These are phyloP conservation scores for Axilococcus clingmanii DNA, from an alignment of 139 green algal genomes.

Conservation along the genomic window DNA sequence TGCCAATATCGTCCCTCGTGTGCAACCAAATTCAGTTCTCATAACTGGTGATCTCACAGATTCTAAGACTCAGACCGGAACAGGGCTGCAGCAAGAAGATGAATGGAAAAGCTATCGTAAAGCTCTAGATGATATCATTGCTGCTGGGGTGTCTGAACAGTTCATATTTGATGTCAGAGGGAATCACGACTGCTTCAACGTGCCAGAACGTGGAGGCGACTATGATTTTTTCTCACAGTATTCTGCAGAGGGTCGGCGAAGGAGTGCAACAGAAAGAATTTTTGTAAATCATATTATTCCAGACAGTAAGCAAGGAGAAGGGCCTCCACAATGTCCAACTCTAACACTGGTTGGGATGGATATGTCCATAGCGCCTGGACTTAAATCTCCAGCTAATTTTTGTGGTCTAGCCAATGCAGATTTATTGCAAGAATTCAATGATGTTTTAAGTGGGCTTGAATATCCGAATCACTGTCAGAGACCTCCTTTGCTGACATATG, in stretches of 20 bases:
- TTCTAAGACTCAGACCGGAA: slow-evolving; percentile 28
- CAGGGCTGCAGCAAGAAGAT: slow-evolving; percentile 23
- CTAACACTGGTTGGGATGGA: slow-evolving; percentile 49
- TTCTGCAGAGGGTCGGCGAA: slow-evolving; percentile 17
- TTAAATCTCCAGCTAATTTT: slow-evolving; percentile 58
- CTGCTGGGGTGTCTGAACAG: slow-evolving; percentile 14
- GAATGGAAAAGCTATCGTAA: slow-evolving; percentile 35
- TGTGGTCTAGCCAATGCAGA: slow-evolving; percentile 21
- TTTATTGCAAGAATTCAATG: not conserved
- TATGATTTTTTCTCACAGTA: slow-evolving; percentile 35
- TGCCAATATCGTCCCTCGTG: slow-evolving; percentile 7
- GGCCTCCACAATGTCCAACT: slow-evolving; percentile 16
- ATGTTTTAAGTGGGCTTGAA: slow-evolving; percentile 8
- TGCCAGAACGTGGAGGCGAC: slow-evolving; percentile 16
- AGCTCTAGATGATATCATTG: slow-evolving; percentile 8
- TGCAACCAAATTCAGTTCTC: slow-evolving; percentile 23
- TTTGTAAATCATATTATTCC: not conserved
- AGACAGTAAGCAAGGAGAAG: not conserved
- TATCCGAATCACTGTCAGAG: not conserved
- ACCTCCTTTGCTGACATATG: slow-evolving; percentile 34
- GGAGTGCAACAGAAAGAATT: not conserved
- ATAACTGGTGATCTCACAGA: slow-evolving; percentile 54
- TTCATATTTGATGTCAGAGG: slow-evolving; percentile 47
- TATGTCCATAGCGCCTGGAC: slow-evolving; percentile 31
- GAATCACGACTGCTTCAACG: slow-evolving; percentile 67